A percentile compares a stretch with the other conserved stretches of the same genome.
Evolutionary conservation across 176 grass and related monocot genomes (phyloP).

Genomic region (Miscanthus lutarioriparius): DNA sequence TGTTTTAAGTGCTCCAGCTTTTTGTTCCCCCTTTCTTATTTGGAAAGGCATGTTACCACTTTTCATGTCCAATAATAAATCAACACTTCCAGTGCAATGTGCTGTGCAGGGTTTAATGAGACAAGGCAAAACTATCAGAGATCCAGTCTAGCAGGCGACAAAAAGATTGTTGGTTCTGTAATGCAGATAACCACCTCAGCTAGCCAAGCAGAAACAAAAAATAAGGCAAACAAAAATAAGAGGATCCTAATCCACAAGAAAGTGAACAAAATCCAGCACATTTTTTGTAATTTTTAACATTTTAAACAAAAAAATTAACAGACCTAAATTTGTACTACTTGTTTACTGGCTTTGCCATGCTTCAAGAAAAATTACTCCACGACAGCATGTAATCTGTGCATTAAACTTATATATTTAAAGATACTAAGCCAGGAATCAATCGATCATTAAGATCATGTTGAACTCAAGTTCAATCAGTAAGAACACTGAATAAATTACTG

Average conservation of each 20-base stretch:
- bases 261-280: neutral
- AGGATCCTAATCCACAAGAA: neutral
- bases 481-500: neutral
- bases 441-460: neutral
- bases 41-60: neutral
- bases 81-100: neutral
- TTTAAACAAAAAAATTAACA: neutral
- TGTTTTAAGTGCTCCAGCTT: neutral
- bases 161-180: neutral
- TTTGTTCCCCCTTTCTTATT: slow-evolving; percentile 1
- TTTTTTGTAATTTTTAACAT: neutral
- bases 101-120: neutral
- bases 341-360: neutral
- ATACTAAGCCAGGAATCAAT: neutral
- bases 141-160: neutral
- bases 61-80: slow-evolving; percentile 14
- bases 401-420: neutral
- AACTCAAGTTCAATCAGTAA: neutral
- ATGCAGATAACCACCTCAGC: neutral
- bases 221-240: neutral
- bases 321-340: neutral
- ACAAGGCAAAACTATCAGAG: neutral
- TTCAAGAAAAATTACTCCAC: neutral
- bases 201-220: slow-evolving; percentile 11
- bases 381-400: neutral